Percentiles rank a stretch among this genome's conserved stretches.
phyloP scores from a whole-genome alignment of 768 basidiomycete species.

The Lactarius quietus region DNA sequence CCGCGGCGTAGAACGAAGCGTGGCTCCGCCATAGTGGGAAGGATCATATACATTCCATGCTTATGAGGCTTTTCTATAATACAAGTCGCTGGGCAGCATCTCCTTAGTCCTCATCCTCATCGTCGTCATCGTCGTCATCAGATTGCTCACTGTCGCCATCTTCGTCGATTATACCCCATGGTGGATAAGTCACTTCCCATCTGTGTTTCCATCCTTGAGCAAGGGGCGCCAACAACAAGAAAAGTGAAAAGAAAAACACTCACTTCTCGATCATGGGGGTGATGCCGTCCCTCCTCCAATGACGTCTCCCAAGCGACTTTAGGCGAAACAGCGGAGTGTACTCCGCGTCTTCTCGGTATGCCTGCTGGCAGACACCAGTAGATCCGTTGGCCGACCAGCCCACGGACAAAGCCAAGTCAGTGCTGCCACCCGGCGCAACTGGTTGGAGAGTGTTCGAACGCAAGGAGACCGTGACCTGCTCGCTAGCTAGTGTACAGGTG shows the following conservation, averaged over 20 bases:
- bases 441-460: background rate
- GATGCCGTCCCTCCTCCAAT: constrained; percentile 5
- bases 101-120: background rate
- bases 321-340: constrained; percentile 12
- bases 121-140: background rate
- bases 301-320: background rate
- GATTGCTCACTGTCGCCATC: constrained; percentile 10
- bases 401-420: background rate
- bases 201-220: constrained; percentile 9
- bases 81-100: background rate
- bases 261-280: background rate
- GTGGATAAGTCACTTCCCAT: constrained; percentile 13
- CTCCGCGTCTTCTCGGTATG: background rate
- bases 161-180: constrained; percentile 16
- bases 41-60: background rate
- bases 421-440: background rate
- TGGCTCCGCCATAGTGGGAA: background rate
- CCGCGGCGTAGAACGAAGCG: no score
- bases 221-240: no score
- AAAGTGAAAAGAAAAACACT: background rate
- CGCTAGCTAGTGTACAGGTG: background rate
- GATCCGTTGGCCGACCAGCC: constrained; percentile 9
- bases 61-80: background rate
- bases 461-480: constrained; percentile 8
- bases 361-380: constrained; percentile 5